Evolutionary conservation across 2,329 filamentous ascomycete species (phyloP), one percentile per base, ranked within the genome.

Genomic region (Dothidotthia symphoricarpi): DNA sequence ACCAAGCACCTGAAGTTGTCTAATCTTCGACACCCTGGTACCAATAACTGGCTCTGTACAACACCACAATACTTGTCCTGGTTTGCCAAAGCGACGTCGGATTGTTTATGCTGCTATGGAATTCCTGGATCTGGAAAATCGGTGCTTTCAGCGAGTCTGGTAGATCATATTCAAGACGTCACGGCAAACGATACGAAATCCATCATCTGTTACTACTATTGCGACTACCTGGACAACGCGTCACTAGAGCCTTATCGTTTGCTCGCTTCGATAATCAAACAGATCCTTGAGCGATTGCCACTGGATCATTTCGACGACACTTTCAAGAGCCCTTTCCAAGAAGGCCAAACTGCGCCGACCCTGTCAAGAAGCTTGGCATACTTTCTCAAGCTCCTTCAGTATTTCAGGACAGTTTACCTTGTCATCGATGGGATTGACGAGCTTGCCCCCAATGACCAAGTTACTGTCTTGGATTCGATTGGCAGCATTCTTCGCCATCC

Each of bases 81-180:
- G 51, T 11, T 33, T 1, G 5, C 12, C 14, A 31, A 40, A 1
- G 15, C 31, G 12, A 13, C 3, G 0, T 49, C 51, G 2, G 31
- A 37, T n/a, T 54, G 43, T 24, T 25, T 57, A 2, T 49, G 38
- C 13, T 54, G 42, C 24, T 59, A 50, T 29, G 52, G 50, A 2
- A 59, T 57, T 15, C 53, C 49, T 1, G 53, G 50, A 1, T 53
- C 53, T 8, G 50, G 52, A 2, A 59, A 56, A 42, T 53, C 52
- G 1, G 34, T 59, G 2, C 31, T 57, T 3, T 17, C 47, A 3
- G 45, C 47, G 1, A 43, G 43, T 24, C 16, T 51, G 5, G 22
- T 43, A 3, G 37, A 53, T 10, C 25, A 34, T 12, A 9, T 35
- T 16, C 27, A 49, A n/a, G 6, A 3, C 10, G 6, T 15, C 2